Base-by-base conservation (phyloP, 768 basidiomycete species). In the Clitopilus passeckerianus region DNA sequence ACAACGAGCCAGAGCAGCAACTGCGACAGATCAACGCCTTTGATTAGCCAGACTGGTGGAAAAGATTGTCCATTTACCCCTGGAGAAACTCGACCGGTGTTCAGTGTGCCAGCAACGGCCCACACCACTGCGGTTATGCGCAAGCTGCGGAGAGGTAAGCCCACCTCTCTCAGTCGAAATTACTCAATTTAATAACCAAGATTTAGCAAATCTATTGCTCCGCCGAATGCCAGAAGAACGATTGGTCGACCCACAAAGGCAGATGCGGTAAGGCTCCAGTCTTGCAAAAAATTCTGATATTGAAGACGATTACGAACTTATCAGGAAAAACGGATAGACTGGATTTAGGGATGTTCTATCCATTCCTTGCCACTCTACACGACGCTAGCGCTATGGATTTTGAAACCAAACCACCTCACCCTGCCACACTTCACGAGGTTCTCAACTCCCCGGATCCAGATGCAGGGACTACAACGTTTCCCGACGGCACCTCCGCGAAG, bases 281-380 rank as follows among this genome's bases (percentile, higher is more conserved):
- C n/a, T n/a, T n/a, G n/a, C n/a, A n/a, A n/a, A n/a, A n/a, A n/a
- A n/a, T n/a, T n/a, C n/a, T n/a, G n/a, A n/a, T n/a, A n/a, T n/a
- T n/a, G n/a, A n/a, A n/a, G n/a, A n/a, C n/a, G 18, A n/a, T 46
- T 6, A 46, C 18, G 44, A 6, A 6, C 8, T 46, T 12, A 9
- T 10, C 12, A 50, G 46, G 46, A 12, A 50, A 68, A 61, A 73
- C 70, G 6, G 69, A 72, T 55, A 57, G 63, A 9, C 65, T 72
- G 8, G 67, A 69, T 24, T 53, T 74, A n/a, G 61, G 59, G 1
- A 52, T 60, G 3, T 73, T 73, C 30, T 69, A 74, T 71, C 73
- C 73, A 0, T 59, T 75, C 50, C 60, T 77, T 16, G 71, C 71
- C 8, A 62, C 57, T 30, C 63, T 73, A 1, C 60, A 67, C 18